Evolutionary conservation across 1,139 yeast genomes (phyloP), one percentile per base, ranked within the genome.

Genomic region (Yamadazyma kanchanaburiensis): DNA sequence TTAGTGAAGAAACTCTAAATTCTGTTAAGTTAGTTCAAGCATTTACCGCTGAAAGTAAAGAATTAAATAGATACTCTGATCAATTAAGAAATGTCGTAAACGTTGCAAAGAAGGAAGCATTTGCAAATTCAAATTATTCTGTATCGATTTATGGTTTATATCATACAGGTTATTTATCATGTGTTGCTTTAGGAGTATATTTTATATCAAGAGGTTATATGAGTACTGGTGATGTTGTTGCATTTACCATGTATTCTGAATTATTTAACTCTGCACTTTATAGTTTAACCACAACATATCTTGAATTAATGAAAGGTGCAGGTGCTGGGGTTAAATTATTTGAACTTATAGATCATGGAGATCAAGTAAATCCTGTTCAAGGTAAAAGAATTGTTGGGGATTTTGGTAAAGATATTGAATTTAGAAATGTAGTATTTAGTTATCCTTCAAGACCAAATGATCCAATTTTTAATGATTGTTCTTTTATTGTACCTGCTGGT

Each of bases 371-470:
- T 25, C 58, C 76, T 1, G 54, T 71, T 16, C 49, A 55, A 32
- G 73, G 72, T 0, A 55, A 55, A 6, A 63, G 64, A 14, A 49
- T 74, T 3, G 70, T 72, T n/a, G 21, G 24, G 6, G 59, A 46
- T 4, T 35, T 60, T 12, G 46, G 49, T 5, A 85, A 85, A 36
- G 73, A 78, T 32, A 77, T 89, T 31, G 75, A 68, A 38, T 82
- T 91, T 48, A 57, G 64, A 32, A 59, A 86, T 42, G 84, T 89
- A 17, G 67, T 62, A 3, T 89, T 89, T 58, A 66, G 79, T 34
- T 89, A 89, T 53, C 96, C 96, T n/a, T 80, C 95, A 1, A 73
- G 96, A 37, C 85, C 85, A n/a, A 75, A 79, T 35, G 86, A 83
- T 31, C 55, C 60, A 26, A 79, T 89, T 11, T 79, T 89, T 51